Percentiles rank a stretch among this genome's conserved stretches.
Conservation (phyloP, 2,329 filamentous ascomycete genomes). For the Curvularia hawaiiensis region DNA sequence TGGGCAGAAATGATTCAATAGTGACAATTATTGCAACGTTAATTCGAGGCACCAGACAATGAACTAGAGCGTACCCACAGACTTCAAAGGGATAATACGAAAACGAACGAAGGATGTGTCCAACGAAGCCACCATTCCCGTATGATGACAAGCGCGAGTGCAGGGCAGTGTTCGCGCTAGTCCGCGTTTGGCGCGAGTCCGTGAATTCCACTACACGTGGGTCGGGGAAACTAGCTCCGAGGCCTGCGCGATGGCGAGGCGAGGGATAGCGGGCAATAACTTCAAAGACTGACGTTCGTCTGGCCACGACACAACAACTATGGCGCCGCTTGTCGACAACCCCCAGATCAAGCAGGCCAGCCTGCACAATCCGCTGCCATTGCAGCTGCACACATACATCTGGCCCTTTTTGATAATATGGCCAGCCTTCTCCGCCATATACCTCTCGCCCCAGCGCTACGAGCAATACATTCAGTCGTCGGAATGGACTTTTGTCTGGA, state of each 20-base stretch:
- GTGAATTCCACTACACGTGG: constrained; percentile 17
- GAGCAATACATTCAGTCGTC: constrained; percentile 89
- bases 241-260: constrained; percentile 22
- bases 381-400: constrained; percentile 83
- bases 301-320: constrained; percentile 31
- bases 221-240: constrained; percentile 13
- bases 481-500: constrained; percentile 98
- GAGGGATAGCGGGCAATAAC: constrained; percentile 20
- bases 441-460: constrained; percentile 82
- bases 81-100: not conserved
- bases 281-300: constrained; percentile 19
- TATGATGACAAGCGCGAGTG: not conserved
- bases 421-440: constrained; percentile 89
- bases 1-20: constrained; percentile 5
- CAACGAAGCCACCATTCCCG: not conserved
- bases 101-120: not conserved
- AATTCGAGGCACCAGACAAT: not conserved
- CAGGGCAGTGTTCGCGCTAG: constrained; percentile 1
- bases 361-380: constrained; percentile 83
- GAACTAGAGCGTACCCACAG: not conserved
- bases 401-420: constrained; percentile 93
- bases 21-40: not conserved
- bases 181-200: constrained; percentile 5
- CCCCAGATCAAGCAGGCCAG: constrained; percentile 86
- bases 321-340: constrained; percentile 80